Base-by-base conservation (phyloP, 75 land plant species). In the Larix kaempferi region DNA sequence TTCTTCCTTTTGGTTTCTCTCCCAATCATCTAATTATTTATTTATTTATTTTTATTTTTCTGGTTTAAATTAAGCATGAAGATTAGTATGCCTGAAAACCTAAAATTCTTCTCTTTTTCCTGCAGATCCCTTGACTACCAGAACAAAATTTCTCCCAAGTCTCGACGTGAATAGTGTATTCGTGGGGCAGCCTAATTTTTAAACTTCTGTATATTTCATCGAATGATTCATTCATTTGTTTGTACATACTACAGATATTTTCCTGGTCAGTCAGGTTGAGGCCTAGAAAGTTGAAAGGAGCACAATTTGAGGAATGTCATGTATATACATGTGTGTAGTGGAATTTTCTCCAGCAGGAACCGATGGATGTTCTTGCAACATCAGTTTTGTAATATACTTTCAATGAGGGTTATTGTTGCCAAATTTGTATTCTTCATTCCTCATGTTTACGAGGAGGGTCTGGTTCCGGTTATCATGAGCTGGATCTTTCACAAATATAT, bases 181-280 rank as follows among this genome's bases (percentile, higher is more conserved):
- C 25, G 21, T 41, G 52, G 41, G 72, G 49, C 22, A 21, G 44
- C 72, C 23, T 21, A 19, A 44, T 39, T 39, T 44, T 6, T 44
- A 5, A 44, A 44, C 49, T 44, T 69, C 39, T 69, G 52, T 39
- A 69, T 8, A 2, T 37, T 39, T 39, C 12, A 8, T 39, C n/a
- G 44, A 19, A 44, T 12, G 39, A 69, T 69, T 69, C 52, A 37
- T 69, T 69, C 52, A 69, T 69, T 69, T 69, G 39, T 69, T 39
- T 69, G 72, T 69, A 69, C 72, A 69, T 44, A 44, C 8, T 44
- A 44, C 49, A 44, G 49, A 11, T 5, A 69, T 67, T 10, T 67
- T 37, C 71, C 39, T 64, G 27, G 19, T 27, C 35, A 69, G 11
- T 35, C 39, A 19, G 15, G 39, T 7, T 39, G 72, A 69, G 23